Percentiles rank a stretch among this genome's conserved stretches.
Conservation (phyloP, 2,329 filamentous ascomycete species). For the Trichoderma atrobrunneum region DNA sequence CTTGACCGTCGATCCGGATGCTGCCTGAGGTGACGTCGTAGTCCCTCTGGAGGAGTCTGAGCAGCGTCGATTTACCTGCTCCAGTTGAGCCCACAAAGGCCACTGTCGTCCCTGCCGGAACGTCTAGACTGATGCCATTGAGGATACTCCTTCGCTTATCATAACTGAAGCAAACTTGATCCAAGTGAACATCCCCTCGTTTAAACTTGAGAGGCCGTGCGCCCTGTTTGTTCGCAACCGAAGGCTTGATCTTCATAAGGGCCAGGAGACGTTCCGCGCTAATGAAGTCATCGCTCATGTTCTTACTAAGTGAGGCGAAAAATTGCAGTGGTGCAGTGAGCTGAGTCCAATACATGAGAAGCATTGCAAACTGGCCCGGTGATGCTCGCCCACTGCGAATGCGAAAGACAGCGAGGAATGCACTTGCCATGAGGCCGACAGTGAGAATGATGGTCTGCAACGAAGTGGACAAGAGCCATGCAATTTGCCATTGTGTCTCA, state of each 20-base stretch:
- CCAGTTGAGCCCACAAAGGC: constrained; percentile 61
- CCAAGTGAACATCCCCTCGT: constrained; percentile 54
- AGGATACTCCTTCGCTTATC: constrained; percentile 58
- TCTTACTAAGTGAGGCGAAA: constrained; percentile 58
- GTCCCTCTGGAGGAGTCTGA: constrained; percentile 58
- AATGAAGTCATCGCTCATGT: constrained; percentile 55
- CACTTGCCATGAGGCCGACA: constrained; percentile 64
- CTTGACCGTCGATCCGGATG: constrained; percentile 55
- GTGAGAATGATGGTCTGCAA: constrained; percentile 64
- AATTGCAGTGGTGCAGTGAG: constrained; percentile 69
- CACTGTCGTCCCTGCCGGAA: constrained; percentile 51
- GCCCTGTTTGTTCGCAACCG: constrained; percentile 50
- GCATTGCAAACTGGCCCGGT: constrained; percentile 66
- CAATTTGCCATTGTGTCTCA: constrained; percentile 43
- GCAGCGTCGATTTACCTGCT: constrained; percentile 57
- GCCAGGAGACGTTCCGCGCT: constrained; percentile 57
- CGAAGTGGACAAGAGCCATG: constrained; percentile 46
- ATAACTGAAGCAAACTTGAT: constrained; percentile 56
- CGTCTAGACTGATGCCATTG: constrained; percentile 51
- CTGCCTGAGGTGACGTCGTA: constrained; percentile 54
- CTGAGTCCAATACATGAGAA: constrained; percentile 73
- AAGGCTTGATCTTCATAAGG: constrained; percentile 57
- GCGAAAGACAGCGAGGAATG: constrained; percentile 61
- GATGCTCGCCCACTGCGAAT: constrained; percentile 60
- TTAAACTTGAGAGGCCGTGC: constrained; percentile 49